Conservation (phyloP, 768 basidiomycete genomes). For the Lactifluus volemus region DNA sequence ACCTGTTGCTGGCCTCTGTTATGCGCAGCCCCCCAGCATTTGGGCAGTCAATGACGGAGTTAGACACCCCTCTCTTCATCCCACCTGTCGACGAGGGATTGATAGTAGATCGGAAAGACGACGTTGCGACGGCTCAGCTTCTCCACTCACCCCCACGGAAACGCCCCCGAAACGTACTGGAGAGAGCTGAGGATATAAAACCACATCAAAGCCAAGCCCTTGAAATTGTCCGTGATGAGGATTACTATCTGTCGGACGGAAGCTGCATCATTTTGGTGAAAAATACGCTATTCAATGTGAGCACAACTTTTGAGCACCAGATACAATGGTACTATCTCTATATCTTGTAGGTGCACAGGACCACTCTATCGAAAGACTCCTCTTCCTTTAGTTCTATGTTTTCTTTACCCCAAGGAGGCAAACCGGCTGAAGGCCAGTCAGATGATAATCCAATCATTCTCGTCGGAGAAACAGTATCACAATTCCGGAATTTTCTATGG, state of each 20-base stretch:
- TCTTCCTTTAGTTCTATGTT: constrained; percentile 64
- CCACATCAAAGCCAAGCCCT: background rate
- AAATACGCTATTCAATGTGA: constrained; percentile 19
- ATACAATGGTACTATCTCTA: background rate
- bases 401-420: constrained; percentile 50
- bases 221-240: constrained; percentile 12
- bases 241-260: constrained; percentile 19
- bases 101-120: constrained; percentile 3
- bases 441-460: constrained; percentile 61
- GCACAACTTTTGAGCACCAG: background rate
- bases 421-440: constrained; percentile 44
- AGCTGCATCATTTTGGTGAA: constrained; percentile 18
- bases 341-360: constrained; percentile 15
- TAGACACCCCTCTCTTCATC: constrained; percentile 18
- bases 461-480: constrained; percentile 49
- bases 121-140: constrained; percentile 8
- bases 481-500: constrained; percentile 71
- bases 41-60: constrained; percentile 12
- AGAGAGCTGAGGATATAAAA: constrained; percentile 5
- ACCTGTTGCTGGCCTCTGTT: background rate
- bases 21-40: background rate
- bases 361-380: constrained; percentile 44
- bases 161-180: constrained; percentile 8
- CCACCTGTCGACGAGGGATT: constrained; percentile 15
- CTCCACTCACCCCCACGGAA: constrained; percentile 19